Base-by-base conservation (phyloP, 371 early-diverging fungal species). In the Amoeboaphelidium protococcarum region DNA sequence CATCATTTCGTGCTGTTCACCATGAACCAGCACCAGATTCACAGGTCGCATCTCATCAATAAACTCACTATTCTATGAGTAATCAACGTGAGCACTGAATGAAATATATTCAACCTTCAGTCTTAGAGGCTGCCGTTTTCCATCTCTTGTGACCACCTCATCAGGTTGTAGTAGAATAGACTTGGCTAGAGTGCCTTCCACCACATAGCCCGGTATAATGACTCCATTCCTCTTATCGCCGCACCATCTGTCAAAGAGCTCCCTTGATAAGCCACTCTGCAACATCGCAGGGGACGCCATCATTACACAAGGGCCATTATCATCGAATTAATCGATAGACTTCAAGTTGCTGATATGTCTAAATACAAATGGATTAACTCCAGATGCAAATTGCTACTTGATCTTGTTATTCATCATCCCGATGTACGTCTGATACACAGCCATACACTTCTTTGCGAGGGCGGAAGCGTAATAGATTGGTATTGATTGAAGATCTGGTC, bases 271-370 rank as follows among this genome's bases (percentile, higher is more conserved):
- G 2, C 99, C 99, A 58, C 78, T 92, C 77, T 99, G 99, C 43
- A 99, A 66, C 99, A 99, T 99, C 44, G 96, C 99, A 0, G 99
- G 99, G 66, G 81, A 80, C 23, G 99, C 98, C 83, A 99, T 82
- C 78, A 99, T 91, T 10, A 99, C 98, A 69, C 98, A 99, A 0
- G 99, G 96, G 0, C 97, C 97, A 1, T 73, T 70, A 53, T 99
- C 99, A 47, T 97, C 95, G 62, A 96, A 92, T 42, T 78, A 75
- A n/a, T 78, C 75, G 52, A 90, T 76, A 52, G 82, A 80, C 51
- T 80, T 80, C 44, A 95, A 67, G 56, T 91, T 88, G 41, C 83
- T 75, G 57, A 99, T 91, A 62, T 95, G 85, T 54, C 87, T 87
- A 61, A 99, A 99, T 21, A 82, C 75, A 65, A 99, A 99, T 2